These are phyloP conservation scores for Aspergillus nanangensis DNA, from an alignment of 495 filamentous ascomycete genomes.

Conservation along the genomic window DNA sequence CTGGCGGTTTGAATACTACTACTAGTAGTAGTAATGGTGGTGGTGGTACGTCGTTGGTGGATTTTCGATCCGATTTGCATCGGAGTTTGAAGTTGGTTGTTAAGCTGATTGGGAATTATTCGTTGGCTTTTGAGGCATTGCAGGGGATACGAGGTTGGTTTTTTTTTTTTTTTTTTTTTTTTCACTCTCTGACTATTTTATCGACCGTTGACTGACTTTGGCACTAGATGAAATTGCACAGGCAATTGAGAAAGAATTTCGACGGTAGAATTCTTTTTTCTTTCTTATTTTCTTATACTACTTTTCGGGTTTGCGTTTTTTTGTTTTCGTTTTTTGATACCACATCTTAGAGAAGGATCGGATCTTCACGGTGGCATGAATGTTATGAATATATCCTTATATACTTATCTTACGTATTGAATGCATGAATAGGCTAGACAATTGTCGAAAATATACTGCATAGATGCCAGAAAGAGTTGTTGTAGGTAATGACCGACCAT, in stretches of 20 bases:
- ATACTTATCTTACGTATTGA: background rate
- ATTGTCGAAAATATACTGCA: too few species aligned
- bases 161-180: background rate
- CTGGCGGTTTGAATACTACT: too few species aligned
- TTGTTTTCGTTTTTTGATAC: background rate
- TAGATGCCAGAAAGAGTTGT: too few species aligned
- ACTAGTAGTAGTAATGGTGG: too few species aligned
- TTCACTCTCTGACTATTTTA: too few species aligned
- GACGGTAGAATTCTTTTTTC: background rate
- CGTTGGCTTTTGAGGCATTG: slow-evolving; percentile 7
- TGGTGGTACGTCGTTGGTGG: background rate
- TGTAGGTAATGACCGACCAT: too few species aligned
- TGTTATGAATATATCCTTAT: background rate
- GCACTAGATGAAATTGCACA: slow-evolving; percentile 7
- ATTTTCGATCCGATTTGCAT: slow-evolving; percentile 5
- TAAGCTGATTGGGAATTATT: slow-evolving; percentile 4
- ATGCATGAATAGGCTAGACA: background rate
- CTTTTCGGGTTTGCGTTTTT: background rate
- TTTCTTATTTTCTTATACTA: background rate
- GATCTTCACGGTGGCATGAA: background rate
- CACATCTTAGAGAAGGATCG: background rate
- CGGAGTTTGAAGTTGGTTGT: slow-evolving; percentile 3
- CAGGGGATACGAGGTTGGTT: slow-evolving; percentile 8
- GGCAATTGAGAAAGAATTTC: slow-evolving; percentile 9
- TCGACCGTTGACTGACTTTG: too few species aligned